Conservation (phyloP, 192 early-diverging fungal species). For the Rhizophlyctis rosea region DNA sequence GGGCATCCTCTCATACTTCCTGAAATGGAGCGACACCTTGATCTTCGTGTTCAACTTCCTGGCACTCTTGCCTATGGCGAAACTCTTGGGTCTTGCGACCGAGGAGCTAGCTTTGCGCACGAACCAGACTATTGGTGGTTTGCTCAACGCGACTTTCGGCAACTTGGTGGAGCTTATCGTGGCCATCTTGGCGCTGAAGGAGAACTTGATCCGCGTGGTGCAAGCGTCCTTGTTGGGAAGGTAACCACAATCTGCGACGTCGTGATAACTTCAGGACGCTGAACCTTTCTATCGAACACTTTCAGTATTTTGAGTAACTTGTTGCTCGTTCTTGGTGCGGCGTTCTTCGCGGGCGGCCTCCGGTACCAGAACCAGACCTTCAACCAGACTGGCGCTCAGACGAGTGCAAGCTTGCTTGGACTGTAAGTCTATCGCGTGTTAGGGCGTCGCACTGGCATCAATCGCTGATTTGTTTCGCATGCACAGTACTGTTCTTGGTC, state of each 20-base stretch:
- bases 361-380: conserved; percentile 56
- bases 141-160: conserved; percentile 77
- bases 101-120: conserved; percentile 64
- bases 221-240: conserved; percentile 87
- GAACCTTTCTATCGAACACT: no score
- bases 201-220: conserved; percentile 77
- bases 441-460: no score
- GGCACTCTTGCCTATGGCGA: conserved; percentile 84
- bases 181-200: conserved; percentile 72
- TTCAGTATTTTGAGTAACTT: conserved; percentile 88
- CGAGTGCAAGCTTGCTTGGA: conserved; percentile 22
- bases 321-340: conserved; percentile 80
- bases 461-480: no score
- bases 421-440: conserved; percentile 7
- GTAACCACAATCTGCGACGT: no score
- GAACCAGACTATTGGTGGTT: conserved; percentile 64
- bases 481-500: conserved; percentile 15
- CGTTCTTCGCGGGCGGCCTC: conserved; percentile 83
- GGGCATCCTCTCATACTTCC: conserved; percentile 62
- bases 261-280: no score
- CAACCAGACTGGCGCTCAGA: conserved; percentile 28
- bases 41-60: conserved; percentile 82
- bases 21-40: conserved; percentile 63
- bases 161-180: conserved; percentile 75
- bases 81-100: conserved; percentile 82